Conservation (phyloP, 148 eudicot species). For the Camellia sinensis region DNA sequence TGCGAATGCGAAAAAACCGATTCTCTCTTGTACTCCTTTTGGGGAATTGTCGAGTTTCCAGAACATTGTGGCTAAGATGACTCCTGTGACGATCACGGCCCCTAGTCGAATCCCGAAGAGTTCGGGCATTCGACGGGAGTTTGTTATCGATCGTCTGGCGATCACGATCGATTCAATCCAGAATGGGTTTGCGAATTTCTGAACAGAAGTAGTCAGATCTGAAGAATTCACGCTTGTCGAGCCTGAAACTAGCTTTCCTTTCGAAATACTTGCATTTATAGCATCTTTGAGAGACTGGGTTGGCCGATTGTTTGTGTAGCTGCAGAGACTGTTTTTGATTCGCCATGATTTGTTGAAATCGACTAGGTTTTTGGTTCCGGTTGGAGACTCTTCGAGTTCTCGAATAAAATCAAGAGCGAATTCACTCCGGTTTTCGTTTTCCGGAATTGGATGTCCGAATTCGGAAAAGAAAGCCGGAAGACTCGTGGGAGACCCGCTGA, state of each 20-base stretch:
- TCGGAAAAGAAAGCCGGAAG: slow-evolving; percentile 57
- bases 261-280: slow-evolving; percentile 74
- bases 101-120: slow-evolving; percentile 62
- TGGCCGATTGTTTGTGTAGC: neutral
- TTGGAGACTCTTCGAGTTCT: slow-evolving; percentile 58
- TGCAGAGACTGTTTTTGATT: slow-evolving; percentile 12
- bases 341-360: slow-evolving; percentile 65
- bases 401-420: slow-evolving; percentile 75
- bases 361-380: slow-evolving; percentile 48
- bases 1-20: slow-evolving; percentile 86
- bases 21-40: slow-evolving; percentile 61
- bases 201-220: slow-evolving; percentile 37
- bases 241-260: slow-evolving; percentile 78
- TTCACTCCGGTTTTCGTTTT: slow-evolving; percentile 62
- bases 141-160: slow-evolving; percentile 57
- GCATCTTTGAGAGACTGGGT: slow-evolving; percentile 60
- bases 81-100: slow-evolving; percentile 64
- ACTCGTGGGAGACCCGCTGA: slow-evolving; percentile 43
- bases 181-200: slow-evolving; percentile 67
- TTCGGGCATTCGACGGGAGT: slow-evolving; percentile 68
- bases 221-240: slow-evolving; percentile 32
- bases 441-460: slow-evolving; percentile 66
- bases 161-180: slow-evolving; percentile 71
- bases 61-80: slow-evolving; percentile 76
- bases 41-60: slow-evolving; percentile 69